Conservation (phyloP, 768 basidiomycete species). For the Termitomyces sp. region DNA sequence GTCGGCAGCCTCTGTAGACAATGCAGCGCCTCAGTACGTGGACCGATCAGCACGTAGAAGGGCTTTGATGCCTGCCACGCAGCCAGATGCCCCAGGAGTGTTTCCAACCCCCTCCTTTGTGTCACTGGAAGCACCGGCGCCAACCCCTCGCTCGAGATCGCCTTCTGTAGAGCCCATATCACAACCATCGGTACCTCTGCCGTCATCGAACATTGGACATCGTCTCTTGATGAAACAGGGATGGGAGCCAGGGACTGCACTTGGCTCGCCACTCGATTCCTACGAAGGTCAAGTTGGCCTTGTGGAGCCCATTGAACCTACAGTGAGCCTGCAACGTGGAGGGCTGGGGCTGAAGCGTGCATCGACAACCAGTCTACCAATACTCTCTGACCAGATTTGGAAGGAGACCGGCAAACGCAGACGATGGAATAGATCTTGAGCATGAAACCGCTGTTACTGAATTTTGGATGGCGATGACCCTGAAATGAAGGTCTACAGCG, state of each 20-base stretch:
- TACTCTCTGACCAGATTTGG: slow-evolving; percentile 25
- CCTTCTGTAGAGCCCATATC: slow-evolving; percentile 24
- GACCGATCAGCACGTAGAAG: slow-evolving; percentile 73
- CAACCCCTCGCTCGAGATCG: slow-evolving; percentile 18
- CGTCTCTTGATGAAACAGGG: slow-evolving; percentile 67
- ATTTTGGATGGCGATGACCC: not conserved
- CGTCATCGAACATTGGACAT: slow-evolving; percentile 61
- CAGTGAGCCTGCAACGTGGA: slow-evolving; percentile 35
- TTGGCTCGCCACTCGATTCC: slow-evolving; percentile 30
- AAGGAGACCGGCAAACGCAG: slow-evolving; percentile 34
- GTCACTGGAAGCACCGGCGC: slow-evolving; percentile 3
- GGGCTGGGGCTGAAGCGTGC: slow-evolving; percentile 47
- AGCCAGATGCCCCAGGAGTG: slow-evolving; percentile 49
- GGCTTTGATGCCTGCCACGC: slow-evolving; percentile 46
- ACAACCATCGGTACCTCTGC: slow-evolving; percentile 43
- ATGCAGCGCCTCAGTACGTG: slow-evolving; percentile 33
- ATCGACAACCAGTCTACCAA: slow-evolving; percentile 14
- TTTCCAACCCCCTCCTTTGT: slow-evolving; percentile 13
- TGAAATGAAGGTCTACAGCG: not conserved
- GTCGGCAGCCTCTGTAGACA: slow-evolving; percentile 9
- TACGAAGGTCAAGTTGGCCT: slow-evolving; percentile 35
- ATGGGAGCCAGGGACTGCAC: slow-evolving; percentile 63
- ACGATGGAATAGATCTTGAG: slow-evolving; percentile 28
- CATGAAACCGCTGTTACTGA: not conserved
- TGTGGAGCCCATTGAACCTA: slow-evolving; percentile 54